phyloP scores from a whole-genome alignment of 2,329 filamentous ascomycete genomes.

The Samsoniella hepiali region DNA sequence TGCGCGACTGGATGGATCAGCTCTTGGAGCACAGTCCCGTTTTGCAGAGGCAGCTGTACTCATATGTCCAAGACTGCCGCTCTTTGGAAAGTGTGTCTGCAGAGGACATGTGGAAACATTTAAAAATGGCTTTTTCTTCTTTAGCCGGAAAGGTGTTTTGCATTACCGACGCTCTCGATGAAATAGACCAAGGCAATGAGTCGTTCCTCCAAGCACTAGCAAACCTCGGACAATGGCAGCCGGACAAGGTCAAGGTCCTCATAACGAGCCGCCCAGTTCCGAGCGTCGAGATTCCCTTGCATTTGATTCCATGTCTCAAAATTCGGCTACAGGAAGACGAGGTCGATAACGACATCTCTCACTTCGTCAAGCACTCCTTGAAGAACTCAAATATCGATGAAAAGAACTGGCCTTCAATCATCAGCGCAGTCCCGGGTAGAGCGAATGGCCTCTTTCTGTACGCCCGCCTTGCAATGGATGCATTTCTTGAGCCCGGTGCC shows the following conservation, averaged over 20 bases:
- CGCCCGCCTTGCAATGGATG: conserved; percentile 42
- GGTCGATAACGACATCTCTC: conserved; percentile 10
- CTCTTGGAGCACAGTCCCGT: conserved; percentile 29
- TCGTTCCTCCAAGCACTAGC: conserved; percentile 34
- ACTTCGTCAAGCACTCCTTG: conserved; percentile 3
- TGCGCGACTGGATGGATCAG: conserved; percentile 37
- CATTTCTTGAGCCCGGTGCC: conserved; percentile 29
- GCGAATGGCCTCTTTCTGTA: conserved; percentile 46
- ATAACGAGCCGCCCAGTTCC: conserved; percentile 42
- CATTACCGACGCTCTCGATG: conserved; percentile 44
- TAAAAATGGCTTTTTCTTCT: conserved; percentile 22
- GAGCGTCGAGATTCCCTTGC: conserved; percentile 31
- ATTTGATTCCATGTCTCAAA: conserved; percentile 25
- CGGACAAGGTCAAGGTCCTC: conserved; percentile 37
- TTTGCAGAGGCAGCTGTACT: conserved; percentile 31
- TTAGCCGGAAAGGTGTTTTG: conserved; percentile 32
- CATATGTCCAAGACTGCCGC: conserved; percentile 23
- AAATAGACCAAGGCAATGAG: conserved; percentile 41
- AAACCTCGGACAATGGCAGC: conserved; percentile 30
- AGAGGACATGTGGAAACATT: conserved; percentile 8
- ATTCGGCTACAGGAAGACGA: conserved; percentile 31
- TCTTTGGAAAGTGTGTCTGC: background rate
- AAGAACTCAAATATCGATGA: background rate
- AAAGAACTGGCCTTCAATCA: conserved; percentile 15
- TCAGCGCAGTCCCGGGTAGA: conserved; percentile 32